phyloP scores from a whole-genome alignment of 345 rosid species.

The Arabidopsis arenosa region DNA sequence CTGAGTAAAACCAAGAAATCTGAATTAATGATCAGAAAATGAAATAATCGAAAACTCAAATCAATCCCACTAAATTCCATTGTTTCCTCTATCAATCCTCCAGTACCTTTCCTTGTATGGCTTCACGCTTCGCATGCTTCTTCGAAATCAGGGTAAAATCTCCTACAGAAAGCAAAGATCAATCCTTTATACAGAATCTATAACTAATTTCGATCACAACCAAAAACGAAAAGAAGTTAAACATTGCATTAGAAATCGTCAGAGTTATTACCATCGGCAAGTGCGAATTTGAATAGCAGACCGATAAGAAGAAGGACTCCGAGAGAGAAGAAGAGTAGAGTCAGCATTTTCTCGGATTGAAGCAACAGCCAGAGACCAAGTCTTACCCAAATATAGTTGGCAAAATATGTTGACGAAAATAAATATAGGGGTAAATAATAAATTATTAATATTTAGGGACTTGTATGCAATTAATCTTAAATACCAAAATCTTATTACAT shows the following conservation, averaged over 20 bases:
- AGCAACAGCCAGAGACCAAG: not conserved
- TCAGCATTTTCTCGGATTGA: conserved; percentile 40
- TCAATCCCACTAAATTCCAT: not conserved
- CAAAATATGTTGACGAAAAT: not conserved
- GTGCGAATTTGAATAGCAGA: conserved; percentile 56
- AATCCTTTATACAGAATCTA: not conserved
- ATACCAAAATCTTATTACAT: not conserved
- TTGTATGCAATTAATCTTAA: not conserved
- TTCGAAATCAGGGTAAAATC: conserved; percentile 76
- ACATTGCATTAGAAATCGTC: not conserved
- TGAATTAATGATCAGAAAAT: not conserved
- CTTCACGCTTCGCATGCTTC: conserved; percentile 72
- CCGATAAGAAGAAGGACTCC: conserved; percentile 39
- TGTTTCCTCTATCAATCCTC: not conserved
- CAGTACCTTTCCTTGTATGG: conserved; percentile 77
- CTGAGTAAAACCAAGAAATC: conserved; percentile 43
- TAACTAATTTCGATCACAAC: not conserved
- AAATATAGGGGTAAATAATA: not conserved
- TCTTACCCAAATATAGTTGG: not conserved
- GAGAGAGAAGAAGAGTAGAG: conserved; percentile 47
- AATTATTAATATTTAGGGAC: not conserved
- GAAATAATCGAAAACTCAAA: not conserved
- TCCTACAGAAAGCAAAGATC: conserved; percentile 49
- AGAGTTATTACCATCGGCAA: conserved; percentile 62
- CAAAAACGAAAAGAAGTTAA: not conserved